Evolutionary conservation across 257 asterid species (phyloP).

Genomic region (Ballota nigra): DNA sequence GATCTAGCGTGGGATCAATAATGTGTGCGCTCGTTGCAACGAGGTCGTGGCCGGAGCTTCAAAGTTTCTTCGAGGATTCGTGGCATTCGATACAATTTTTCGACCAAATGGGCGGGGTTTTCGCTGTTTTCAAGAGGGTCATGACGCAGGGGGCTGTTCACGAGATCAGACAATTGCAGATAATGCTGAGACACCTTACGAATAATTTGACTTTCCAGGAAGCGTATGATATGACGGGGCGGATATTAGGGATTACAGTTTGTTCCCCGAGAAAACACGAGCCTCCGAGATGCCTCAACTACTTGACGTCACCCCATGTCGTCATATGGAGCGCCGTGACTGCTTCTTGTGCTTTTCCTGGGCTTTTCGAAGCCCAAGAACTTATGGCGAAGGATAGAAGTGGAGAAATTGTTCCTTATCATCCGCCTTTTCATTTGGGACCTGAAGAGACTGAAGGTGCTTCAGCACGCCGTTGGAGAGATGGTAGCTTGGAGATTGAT

Average conservation of each 20-base stretch:
- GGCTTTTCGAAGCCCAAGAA: constrained; percentile 96
- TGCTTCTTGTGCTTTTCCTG: constrained; percentile 97
- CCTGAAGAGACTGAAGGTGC: constrained; percentile 68
- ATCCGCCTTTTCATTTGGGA: constrained; percentile 91
- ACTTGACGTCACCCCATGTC: constrained; percentile 97
- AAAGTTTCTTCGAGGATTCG: constrained; percentile 87
- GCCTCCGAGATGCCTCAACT: constrained; percentile 96
- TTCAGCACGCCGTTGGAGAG: constrained; percentile 89
- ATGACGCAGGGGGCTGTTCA: constrained; percentile 88
- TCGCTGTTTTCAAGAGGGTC: constrained; percentile 73
- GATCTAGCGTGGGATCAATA: constrained; percentile 92
- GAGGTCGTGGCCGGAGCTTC: constrained; percentile 95
- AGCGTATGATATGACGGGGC: constrained; percentile 97
- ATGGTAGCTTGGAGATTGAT: constrained; percentile 97
- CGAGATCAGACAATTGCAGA: constrained; percentile 84
- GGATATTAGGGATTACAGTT: constrained; percentile 85
- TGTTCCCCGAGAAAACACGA: constrained; percentile 98
- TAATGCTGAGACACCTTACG: constrained; percentile 75
- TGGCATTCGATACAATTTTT: constrained; percentile 87
- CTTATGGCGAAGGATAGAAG: constrained; percentile 94
- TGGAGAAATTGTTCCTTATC: constrained; percentile 93
- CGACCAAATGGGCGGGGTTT: constrained; percentile 84
- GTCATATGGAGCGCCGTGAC: constrained; percentile 99
- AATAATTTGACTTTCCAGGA: constrained; percentile 93
- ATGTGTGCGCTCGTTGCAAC: constrained; percentile 91